phyloP scores from a whole-genome alignment of 805 yeast genomes.

The Vanderwaltozyma tropicalis region DNA sequence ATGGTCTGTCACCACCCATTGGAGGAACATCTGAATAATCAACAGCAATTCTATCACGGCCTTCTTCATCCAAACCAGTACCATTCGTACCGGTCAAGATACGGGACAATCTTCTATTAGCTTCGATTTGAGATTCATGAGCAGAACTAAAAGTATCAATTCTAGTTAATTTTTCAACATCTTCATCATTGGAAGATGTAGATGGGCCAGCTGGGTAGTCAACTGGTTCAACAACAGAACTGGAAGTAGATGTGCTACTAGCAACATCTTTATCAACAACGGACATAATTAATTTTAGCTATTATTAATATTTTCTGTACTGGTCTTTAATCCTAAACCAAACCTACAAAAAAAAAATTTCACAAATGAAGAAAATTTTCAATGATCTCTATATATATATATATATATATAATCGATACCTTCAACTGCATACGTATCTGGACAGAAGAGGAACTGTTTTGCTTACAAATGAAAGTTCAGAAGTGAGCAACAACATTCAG shows the following conservation, averaged over 20 bases:
- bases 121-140: constrained; percentile 7
- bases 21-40: constrained; percentile 26
- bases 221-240: neutral
- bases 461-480: no score
- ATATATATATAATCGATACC: no score
- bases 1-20: constrained; percentile 61
- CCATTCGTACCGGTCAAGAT: constrained; percentile 8
- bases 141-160: constrained; percentile 9
- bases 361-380: no score
- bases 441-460: no score
- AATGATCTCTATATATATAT: no score
- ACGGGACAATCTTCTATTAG: constrained; percentile 9
- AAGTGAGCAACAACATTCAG: no score
- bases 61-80: constrained; percentile 6
- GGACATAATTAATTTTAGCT: neutral
- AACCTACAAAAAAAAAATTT: no score
- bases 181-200: neutral
- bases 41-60: neutral
- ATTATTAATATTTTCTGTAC: no score
- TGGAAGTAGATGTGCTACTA: neutral
- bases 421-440: no score
- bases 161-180: constrained; percentile 1
- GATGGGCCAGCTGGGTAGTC: neutral
- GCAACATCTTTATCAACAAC: neutral
- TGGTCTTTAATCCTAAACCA: no score